Evolutionary conservation across 2,329 filamentous ascomycete genomes (phyloP).

Genomic region (Colletotrichum sublineola): DNA sequence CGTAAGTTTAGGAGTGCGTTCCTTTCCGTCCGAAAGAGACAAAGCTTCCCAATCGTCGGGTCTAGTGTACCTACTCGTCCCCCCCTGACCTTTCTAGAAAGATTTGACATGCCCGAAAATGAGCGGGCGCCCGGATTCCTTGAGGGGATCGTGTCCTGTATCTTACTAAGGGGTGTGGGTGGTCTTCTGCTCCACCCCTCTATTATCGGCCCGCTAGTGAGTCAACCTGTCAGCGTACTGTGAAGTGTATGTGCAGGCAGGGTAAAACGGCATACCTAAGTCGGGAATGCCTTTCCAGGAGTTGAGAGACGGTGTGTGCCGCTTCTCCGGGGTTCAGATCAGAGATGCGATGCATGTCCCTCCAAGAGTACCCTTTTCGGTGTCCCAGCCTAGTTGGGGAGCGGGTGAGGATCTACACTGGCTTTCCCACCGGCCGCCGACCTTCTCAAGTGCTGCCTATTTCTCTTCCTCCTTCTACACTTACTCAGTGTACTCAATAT

Average conservation of each 20-base stretch:
- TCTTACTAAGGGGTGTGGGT: slow-evolving; percentile 6
- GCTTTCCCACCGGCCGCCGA: slow-evolving; percentile 20
- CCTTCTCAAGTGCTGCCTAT: background rate
- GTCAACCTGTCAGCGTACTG: slow-evolving; percentile 3
- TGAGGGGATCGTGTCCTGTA: background rate
- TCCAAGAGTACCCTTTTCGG: background rate
- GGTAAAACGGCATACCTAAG: slow-evolving; percentile 10
- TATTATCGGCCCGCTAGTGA: slow-evolving; percentile 18
- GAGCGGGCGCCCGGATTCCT: slow-evolving; percentile 16
- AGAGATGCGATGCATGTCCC: slow-evolving; percentile 3
- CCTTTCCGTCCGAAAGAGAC: slow-evolving; percentile 41
- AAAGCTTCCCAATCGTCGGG: slow-evolving; percentile 37
- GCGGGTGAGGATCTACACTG: slow-evolving; percentile 30
- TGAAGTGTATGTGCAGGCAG: background rate
- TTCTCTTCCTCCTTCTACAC: background rate
- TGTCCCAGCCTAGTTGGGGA: slow-evolving; percentile 12
- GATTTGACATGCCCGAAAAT: slow-evolving; percentile 10
- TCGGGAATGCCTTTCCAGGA: background rate
- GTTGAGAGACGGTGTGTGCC: background rate
- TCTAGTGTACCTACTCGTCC: slow-evolving; percentile 14
- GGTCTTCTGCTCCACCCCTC: slow-evolving; percentile 22
- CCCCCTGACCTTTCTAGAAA: slow-evolving; percentile 28
- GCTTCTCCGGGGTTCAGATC: background rate
- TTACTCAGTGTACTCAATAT: background rate
- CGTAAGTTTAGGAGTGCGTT: slow-evolving; percentile 31